phyloP scores from a whole-genome alignment of 1,284 basidiomycete species.

The Ceratobasidium sp. region DNA sequence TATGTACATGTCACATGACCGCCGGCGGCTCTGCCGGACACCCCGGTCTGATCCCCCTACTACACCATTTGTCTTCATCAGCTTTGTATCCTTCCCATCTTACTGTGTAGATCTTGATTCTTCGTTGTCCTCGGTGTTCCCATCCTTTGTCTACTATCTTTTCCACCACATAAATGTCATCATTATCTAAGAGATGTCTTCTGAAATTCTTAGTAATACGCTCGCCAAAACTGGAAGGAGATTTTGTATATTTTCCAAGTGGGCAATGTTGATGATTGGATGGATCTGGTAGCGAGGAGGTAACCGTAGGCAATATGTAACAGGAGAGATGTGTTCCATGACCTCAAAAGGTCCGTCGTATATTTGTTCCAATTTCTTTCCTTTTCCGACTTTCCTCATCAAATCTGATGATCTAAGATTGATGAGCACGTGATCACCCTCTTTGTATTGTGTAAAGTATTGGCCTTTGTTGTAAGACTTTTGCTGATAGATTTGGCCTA shows the following conservation, averaged over 20 bases:
- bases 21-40: no score
- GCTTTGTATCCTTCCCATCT: slow-evolving; percentile 14
- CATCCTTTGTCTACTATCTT: slow-evolving; percentile 6
- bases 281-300: slow-evolving; percentile 54
- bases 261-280: slow-evolving; percentile 56
- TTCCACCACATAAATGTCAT: slow-evolving; percentile 6
- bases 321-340: slow-evolving; percentile 51
- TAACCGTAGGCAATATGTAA: slow-evolving; percentile 55
- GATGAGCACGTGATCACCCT: slow-evolving; percentile 55
- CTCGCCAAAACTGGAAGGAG: no score
- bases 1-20: no score
- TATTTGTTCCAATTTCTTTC: slow-evolving; percentile 56
- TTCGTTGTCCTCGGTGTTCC: neutral
- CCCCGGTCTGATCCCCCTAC: no score
- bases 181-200: no score
- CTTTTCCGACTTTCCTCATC: slow-evolving; percentile 52
- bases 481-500: slow-evolving; percentile 39
- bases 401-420: slow-evolving; percentile 57
- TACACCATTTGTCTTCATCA: slow-evolving; percentile 7
- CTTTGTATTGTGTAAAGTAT: slow-evolving; percentile 48
- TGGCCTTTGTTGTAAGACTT: slow-evolving; percentile 51
- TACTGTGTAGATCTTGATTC: neutral
- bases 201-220: no score
- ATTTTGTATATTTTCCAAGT: slow-evolving; percentile 50
- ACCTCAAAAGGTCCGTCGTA: slow-evolving; percentile 58